Base-by-base conservation (phyloP, 139 green algal genomes). In the Asterochloris sp. region DNA sequence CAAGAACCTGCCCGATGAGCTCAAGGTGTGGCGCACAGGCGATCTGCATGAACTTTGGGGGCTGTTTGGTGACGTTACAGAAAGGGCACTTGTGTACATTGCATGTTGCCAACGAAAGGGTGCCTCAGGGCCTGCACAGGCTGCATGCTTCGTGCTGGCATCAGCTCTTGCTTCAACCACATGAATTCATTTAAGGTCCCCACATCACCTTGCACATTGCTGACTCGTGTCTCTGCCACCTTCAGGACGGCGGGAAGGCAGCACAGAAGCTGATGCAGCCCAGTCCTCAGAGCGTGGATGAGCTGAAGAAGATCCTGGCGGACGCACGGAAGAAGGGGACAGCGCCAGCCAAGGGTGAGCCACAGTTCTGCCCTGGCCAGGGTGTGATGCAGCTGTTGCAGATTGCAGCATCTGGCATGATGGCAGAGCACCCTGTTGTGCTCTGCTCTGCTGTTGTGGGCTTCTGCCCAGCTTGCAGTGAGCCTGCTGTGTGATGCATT, bases 1-100 rank as follows among this genome's bases (percentile, higher is more conserved):
- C 61, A 91, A 91, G 24, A 97, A 98, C 87, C 84, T 98, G 84
- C 96, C 96, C 11, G 88, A 91, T 16, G 96, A 98, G 83, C 90
- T 98, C 13, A 90, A 88, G 89, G 91, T 93, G 79, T 54, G 38
- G 38, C 38, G 38, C 69, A 73, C 69, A 26, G 16, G 12, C 54
- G 61, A 13, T 26, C 61, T 78, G 74, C 74, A 64, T 83, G 21
- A 61, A 13, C 17, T 38, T 69, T 13, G 15, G 26, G n/a, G 11
- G 78, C 13, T 26, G 29, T 69, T 0, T n/a, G 21, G 12, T 61
- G 21, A 62, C 10, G 12, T 23, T n/a, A 21, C 29, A 28, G 16
- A 28, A 54, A 24, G 21, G 38, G 60, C 54, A 17, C 61, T 13
- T 61, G 19, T n/a, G 9, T 61, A 10, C 11, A 12, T 61, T 29